These are phyloP conservation scores for Cynara cardunculus DNA, from an alignment of 129 eudicot genomes.

Conservation along the genomic window DNA sequence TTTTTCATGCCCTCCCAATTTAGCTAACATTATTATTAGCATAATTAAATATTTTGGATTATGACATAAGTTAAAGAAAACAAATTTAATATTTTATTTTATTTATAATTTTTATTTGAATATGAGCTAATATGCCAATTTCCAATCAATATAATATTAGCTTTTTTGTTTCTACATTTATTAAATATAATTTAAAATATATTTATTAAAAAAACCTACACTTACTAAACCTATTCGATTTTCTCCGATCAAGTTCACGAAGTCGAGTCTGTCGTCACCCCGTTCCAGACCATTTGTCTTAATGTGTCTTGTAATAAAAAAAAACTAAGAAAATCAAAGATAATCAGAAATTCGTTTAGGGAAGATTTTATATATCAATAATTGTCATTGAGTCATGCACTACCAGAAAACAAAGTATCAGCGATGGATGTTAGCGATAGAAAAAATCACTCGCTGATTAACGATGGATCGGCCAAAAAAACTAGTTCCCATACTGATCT, in stretches of 20 bases:
- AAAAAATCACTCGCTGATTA: too few relatives aligned
- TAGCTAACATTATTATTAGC: conserved; percentile 2
- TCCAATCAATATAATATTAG: not conserved
- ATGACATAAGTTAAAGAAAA: conserved; percentile 10
- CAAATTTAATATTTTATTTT: not conserved
- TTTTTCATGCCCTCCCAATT: conserved; percentile 13
- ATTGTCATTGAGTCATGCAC: not conserved
- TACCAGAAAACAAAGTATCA: too few relatives aligned
- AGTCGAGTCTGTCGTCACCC: not conserved
- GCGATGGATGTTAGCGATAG: too few relatives aligned
- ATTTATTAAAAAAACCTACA: not conserved
- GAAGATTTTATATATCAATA: not conserved
- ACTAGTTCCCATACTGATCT: too few relatives aligned
- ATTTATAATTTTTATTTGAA: not conserved
- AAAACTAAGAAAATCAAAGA: not conserved
- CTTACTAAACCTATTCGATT: not conserved
- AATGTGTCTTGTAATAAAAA: not conserved
- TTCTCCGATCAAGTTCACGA: not conserved
- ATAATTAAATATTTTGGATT: not conserved
- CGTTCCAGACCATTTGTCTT: not conserved
- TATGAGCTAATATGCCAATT: conserved; percentile 24
- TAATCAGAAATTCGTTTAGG: not conserved
- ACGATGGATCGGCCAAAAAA: too few relatives aligned
- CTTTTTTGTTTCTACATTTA: not conserved
- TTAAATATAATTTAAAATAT: not conserved